Evolutionary conservation across 345 rosid species (phyloP), one percentile per base, ranked within the genome.

Genomic region (Populus simonii): DNA sequence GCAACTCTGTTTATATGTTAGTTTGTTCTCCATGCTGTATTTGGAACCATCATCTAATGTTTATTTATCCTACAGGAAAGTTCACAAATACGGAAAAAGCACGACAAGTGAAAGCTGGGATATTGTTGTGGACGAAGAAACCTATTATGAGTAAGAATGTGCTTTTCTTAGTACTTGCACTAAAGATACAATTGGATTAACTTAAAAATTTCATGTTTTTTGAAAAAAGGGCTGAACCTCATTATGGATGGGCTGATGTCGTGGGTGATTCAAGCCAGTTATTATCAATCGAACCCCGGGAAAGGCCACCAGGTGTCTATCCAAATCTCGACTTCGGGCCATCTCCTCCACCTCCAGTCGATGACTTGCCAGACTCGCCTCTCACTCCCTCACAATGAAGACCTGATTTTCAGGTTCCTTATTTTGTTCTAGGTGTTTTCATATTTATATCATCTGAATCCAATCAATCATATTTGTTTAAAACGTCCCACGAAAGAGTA

Each of bases 41-140:
- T 18, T 18, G 67, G 20, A 49, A 63, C 78, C 85, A 62, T 76
- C 17, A 74, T 41, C 27, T 27, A 4, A 61, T 71, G 35, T 65
- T 18, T 70, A 69, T 36, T 67, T 70, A 31, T 75, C 29, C 59
- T 3, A 74, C 96, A 96, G 98, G 31, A 96, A 96, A 84, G 98
- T 96, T 74, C 99, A 92, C 94, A 96, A 96, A 80, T 96, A 96
- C 7, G 99, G 99, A 39, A 93, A 88, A 80, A 93, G 98, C 88
- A 96, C 98, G 3, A 88, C 98, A 8, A 93, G 97, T 39, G 99
- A 96, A 90, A 89, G 93, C 87, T 93, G 99, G 99, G 98, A 96
- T 83, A 93, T 91, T 66, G 90, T 92, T 41, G 99, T 93, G 79
- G 97, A 93, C 0, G 99, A 93, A 80, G 98, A 92, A 83, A 92